A percentile compares a stretch with the other conserved stretches of the same genome.
These are phyloP conservation scores for Leccinum rimulosum DNA, from an alignment of 768 basidiomycete species.

Conservation along the genomic window DNA sequence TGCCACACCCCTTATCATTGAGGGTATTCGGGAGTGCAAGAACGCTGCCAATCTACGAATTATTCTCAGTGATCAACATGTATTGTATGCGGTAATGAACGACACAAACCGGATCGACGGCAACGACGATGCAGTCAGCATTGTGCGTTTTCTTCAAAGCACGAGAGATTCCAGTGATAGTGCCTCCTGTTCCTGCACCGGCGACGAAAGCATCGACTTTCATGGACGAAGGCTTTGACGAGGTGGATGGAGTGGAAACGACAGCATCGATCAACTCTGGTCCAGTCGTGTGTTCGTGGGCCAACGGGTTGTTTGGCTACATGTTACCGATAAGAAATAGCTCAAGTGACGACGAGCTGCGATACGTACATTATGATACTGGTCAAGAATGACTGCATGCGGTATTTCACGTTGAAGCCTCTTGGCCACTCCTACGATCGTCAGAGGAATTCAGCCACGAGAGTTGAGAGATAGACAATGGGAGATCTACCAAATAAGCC, in stretches of 20 bases:
- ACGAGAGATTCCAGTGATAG: conserved; percentile 82
- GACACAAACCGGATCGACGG: conserved; percentile 78
- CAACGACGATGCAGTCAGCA: conserved; percentile 70
- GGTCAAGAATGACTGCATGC: conserved; percentile 86
- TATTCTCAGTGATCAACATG: conserved; percentile 7
- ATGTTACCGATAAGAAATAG: neutral
- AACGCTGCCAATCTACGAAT: conserved; percentile 76
- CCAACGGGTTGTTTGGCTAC: conserved; percentile 80
- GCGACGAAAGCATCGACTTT: conserved; percentile 82
- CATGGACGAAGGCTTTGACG: conserved; percentile 55
- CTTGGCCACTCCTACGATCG: conserved; percentile 82
- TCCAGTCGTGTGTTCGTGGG: conserved; percentile 88
- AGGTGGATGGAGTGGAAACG: conserved; percentile 58
- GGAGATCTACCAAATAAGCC: conserved; percentile 84
- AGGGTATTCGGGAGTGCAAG: conserved; percentile 70
- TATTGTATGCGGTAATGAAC: neutral
- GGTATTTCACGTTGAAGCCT: conserved; percentile 77
- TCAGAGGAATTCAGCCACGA: conserved; percentile 86
- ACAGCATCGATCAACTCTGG: conserved; percentile 88
- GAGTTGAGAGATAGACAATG: conserved; percentile 33
- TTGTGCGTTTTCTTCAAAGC: conserved; percentile 82
- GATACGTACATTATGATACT: conserved; percentile 71
- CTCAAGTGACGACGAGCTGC: neutral
- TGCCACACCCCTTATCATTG: conserved; percentile 47
- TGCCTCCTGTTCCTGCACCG: conserved; percentile 94